Base-by-base conservation (phyloP, 352 stramenopile species). In the Bremia lactucae region DNA sequence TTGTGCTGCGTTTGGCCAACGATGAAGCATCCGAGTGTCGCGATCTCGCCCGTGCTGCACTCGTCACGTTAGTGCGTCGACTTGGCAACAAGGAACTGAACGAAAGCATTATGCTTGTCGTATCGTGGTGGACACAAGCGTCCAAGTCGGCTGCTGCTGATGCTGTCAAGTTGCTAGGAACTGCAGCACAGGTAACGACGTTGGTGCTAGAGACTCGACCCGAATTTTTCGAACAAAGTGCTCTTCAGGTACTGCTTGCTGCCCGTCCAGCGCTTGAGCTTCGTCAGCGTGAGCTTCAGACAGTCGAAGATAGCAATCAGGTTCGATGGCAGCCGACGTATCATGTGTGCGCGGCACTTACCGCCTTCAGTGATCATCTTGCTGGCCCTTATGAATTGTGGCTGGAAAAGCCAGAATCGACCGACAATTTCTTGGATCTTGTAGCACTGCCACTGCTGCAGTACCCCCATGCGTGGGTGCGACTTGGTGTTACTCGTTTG, bases 1-100 rank as follows among this genome's bases (percentile, higher is more conserved):
- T 98, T n/a, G 92, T 98, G 36, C 62, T 98, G 23, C 93, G 96
- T 37, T 53, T 98, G 19, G 87, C 90, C 0, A 98, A 98, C 54
- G 95, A 98, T 46, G 87, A 97, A 22, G 81, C 87, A 2, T 74
- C 78, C 1, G 70, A 68, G 41, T 98, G 94, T 50, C 84, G 91
- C 36, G 62, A 87, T 33, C 65, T 88, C 3, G 73, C 94, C 6
- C 60, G 74, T 4, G 65, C 83, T 24, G 76, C 70, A 28, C 84
- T 98, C 25, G 75, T 55, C 31, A 76, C 72, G 18, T 70, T 98
- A 2, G 54, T 98, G 23, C 72, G 75, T 46, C 83, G 94, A 36
- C 70, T 96, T 24, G 83, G 83, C 35, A 94, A 87, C 55, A 87
- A 96, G 37, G 60, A 89, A 34, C 56, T 97, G 15, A 90, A 95